phyloP scores from a whole-genome alignment of 2,329 filamentous ascomycete species.

The Aquanectria penicillioides region DNA sequence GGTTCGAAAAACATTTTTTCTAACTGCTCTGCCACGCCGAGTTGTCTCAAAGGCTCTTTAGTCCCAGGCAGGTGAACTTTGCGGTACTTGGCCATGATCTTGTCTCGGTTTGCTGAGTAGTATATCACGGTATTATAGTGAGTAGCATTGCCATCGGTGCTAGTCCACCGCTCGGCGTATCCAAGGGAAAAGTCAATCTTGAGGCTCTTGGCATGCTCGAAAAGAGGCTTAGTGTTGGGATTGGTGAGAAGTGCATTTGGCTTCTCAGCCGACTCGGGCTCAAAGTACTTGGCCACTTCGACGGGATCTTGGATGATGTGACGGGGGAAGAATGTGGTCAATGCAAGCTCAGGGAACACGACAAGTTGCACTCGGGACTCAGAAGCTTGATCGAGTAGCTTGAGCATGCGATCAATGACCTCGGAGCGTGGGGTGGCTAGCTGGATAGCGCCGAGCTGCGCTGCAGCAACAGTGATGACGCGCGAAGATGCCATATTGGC shows the following conservation, averaged over 20 bases:
- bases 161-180: neutral
- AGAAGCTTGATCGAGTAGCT: neutral
- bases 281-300: neutral
- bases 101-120: neutral
- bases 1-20: slow-evolving; percentile 3
- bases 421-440: neutral
- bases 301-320: neutral
- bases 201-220: neutral
- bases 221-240: neutral
- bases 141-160: neutral
- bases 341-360: slow-evolving; percentile 3
- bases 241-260: neutral
- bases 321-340: slow-evolving; percentile 14
- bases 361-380: neutral
- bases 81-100: slow-evolving; percentile 9
- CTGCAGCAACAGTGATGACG: slow-evolving; percentile 7
- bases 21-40: neutral
- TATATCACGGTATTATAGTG: slow-evolving; percentile 15
- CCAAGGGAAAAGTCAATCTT: slow-evolving; percentile 6
- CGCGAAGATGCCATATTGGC: neutral
- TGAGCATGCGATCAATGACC: neutral
- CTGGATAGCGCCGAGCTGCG: slow-evolving; percentile 6
- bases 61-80: slow-evolving; percentile 12
- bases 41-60: neutral
- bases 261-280: neutral